These are phyloP conservation scores for Aspergillus tanneri DNA, from an alignment of 2,329 filamentous ascomycete species.

Conservation along the genomic window DNA sequence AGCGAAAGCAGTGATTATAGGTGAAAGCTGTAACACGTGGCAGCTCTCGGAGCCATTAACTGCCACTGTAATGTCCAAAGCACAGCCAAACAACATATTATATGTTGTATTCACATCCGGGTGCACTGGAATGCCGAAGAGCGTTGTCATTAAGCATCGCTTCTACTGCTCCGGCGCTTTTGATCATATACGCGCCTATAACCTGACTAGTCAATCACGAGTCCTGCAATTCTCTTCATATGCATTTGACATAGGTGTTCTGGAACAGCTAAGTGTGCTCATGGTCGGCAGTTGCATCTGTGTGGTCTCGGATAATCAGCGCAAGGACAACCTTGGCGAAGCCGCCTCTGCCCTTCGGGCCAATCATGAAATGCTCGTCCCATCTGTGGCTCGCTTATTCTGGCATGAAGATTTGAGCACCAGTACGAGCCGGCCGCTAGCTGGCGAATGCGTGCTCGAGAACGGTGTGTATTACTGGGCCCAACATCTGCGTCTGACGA, in stretches of 20 bases:
- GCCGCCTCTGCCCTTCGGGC: no score
- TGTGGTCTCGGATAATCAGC: background rate
- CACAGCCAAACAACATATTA: background rate
- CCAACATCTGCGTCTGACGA: background rate
- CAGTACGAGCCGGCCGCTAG: no score
- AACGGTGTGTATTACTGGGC: no score
- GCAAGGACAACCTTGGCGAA: background rate
- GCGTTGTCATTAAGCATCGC: slow-evolving; percentile 5
- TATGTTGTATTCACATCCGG: slow-evolving; percentile 18
- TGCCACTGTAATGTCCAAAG: no score
- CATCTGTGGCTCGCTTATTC: background rate
- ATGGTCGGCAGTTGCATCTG: background rate
- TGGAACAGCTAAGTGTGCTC: background rate
- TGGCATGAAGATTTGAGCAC: no score
- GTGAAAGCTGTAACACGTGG: no score
- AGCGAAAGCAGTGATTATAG: no score
- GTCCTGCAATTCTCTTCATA: background rate
- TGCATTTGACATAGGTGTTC: background rate
- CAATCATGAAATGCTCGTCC: background rate
- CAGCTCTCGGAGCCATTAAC: no score
- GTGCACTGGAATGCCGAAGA: slow-evolving; percentile 15
- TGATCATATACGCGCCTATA: background rate
- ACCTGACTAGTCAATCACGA: background rate
- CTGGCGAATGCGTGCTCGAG: no score
- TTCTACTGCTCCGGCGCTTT: background rate